Evolutionary conservation across 805 yeast species (phyloP).

Genomic region (Saturnispora ahearnii): DNA sequence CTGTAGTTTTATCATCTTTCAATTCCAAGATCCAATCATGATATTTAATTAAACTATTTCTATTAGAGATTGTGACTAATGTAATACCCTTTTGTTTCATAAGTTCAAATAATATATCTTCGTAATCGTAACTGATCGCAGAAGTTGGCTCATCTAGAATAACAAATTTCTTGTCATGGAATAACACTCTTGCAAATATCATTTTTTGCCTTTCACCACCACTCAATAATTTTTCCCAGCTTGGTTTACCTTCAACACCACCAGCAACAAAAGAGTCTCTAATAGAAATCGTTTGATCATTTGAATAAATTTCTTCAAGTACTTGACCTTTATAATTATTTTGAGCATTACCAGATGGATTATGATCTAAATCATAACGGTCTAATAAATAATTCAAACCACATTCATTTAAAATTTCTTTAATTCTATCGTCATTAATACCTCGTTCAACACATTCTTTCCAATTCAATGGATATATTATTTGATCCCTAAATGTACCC

Average conservation of each 20-base stretch:
- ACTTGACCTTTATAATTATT: conserved; percentile 9
- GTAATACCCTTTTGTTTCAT: conserved; percentile 64
- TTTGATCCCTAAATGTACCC: conserved; percentile 85
- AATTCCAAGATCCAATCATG: conserved; percentile 72
- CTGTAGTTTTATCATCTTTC: conserved; percentile 49
- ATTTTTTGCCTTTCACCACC: conserved; percentile 96
- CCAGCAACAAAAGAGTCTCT: conserved; percentile 22
- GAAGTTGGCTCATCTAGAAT: conserved; percentile 90
- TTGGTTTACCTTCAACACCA: conserved; percentile 22
- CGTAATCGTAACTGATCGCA: conserved; percentile 85
- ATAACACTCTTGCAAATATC: conserved; percentile 77
- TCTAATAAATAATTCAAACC: conserved; percentile 71
- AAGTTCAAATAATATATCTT: conserved; percentile 73
- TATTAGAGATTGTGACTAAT: conserved; percentile 71
- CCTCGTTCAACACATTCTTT: conserved; percentile 71
- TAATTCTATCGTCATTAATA: conserved; percentile 57
- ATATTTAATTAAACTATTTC: conserved; percentile 76
- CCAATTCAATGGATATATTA: conserved; percentile 77
- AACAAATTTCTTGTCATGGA: conserved; percentile 72
- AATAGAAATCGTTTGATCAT: conserved; percentile 20
- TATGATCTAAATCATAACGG: conserved; percentile 48
- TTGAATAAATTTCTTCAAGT: conserved; percentile 21
- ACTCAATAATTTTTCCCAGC: conserved; percentile 82
- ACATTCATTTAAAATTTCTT: conserved; percentile 62
- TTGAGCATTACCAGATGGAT: conserved; percentile 19